Evolutionary conservation across 1,284 basidiomycete species (phyloP).

Genomic region (Boletus semigastroideus): DNA sequence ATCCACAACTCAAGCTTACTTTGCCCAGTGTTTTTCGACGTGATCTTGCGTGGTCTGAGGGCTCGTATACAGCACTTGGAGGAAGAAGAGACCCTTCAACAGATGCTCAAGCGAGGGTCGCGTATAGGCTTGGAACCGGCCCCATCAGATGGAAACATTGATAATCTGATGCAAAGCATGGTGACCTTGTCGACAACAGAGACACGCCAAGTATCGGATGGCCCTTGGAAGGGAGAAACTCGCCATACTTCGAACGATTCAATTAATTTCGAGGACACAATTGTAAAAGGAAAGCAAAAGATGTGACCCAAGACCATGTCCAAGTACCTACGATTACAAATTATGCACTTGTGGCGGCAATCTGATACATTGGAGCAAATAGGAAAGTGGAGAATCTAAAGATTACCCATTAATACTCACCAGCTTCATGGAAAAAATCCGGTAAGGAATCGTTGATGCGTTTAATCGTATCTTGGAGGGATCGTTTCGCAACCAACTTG

Average conservation of each 20-base stretch:
- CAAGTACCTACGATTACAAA: neutral
- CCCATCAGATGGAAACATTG: constrained; percentile 56
- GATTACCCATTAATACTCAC: constrained; percentile 27
- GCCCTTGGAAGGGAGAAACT: constrained; percentile 30
- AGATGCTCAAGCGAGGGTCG: constrained; percentile 55
- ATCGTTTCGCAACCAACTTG: constrained; percentile 51
- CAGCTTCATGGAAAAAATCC: constrained; percentile 51
- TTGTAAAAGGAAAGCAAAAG: constrained; percentile 28
- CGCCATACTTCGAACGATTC: constrained; percentile 14
- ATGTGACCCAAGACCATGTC: constrained; percentile 9
- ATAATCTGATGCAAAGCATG: constrained; percentile 64
- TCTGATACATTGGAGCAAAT: neutral
- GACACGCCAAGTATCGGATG: constrained; percentile 19
- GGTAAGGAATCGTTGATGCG: constrained; percentile 54
- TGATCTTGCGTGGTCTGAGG: constrained; percentile 53
- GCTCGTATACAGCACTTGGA: constrained; percentile 53
- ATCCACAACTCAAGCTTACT: constrained; percentile 17
- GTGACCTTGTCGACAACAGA: constrained; percentile 37
- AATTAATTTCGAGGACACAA: constrained; percentile 27
- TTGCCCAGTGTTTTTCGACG: constrained; percentile 40
- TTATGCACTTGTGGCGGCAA: neutral
- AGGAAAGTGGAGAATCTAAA: neutral
- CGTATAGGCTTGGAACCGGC: constrained; percentile 50
- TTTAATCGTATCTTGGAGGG: constrained; percentile 53
- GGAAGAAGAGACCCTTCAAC: constrained; percentile 66